Evolutionary conservation across 441 rosid species (phyloP).

Genomic region (Euphorbia celastroides): DNA sequence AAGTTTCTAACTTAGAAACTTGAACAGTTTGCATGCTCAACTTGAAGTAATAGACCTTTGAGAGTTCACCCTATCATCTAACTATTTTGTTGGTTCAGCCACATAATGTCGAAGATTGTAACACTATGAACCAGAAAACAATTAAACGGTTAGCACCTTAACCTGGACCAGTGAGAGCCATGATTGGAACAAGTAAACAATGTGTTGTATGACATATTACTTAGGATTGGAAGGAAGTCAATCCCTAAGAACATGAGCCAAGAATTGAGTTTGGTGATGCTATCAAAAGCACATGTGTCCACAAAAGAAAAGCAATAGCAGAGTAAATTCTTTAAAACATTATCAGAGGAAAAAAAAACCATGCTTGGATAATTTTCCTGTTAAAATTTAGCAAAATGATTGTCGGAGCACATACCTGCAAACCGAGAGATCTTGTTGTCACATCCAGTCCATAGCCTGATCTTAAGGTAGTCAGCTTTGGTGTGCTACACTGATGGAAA

Average conservation of each 20-base stretch:
- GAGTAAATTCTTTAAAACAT: neutral
- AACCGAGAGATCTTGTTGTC: constrained; percentile 20
- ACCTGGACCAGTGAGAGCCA: no score
- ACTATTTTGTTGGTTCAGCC: no score
- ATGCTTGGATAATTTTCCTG: neutral
- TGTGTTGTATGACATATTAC: no score
- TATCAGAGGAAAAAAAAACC: neutral
- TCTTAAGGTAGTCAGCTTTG: constrained; percentile 19
- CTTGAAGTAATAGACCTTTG: no score
- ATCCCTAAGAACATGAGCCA: neutral
- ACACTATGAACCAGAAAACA: neutral
- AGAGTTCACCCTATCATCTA: no score
- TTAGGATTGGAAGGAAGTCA: no score
- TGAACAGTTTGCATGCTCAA: no score
- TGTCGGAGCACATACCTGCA: constrained; percentile 31
- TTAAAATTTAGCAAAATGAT: constrained; percentile 8
- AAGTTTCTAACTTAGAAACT: no score
- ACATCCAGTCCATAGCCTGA: constrained; percentile 17
- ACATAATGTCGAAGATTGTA: neutral
- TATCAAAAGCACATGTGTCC: neutral
- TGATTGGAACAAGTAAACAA: no score
- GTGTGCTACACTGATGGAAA: constrained; percentile 18
- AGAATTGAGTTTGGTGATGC: neutral
- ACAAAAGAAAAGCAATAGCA: neutral
- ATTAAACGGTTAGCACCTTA: neutral